Evolutionary conservation across 805 yeast genomes (phyloP).

Genomic region (Priceomyces medius): DNA sequence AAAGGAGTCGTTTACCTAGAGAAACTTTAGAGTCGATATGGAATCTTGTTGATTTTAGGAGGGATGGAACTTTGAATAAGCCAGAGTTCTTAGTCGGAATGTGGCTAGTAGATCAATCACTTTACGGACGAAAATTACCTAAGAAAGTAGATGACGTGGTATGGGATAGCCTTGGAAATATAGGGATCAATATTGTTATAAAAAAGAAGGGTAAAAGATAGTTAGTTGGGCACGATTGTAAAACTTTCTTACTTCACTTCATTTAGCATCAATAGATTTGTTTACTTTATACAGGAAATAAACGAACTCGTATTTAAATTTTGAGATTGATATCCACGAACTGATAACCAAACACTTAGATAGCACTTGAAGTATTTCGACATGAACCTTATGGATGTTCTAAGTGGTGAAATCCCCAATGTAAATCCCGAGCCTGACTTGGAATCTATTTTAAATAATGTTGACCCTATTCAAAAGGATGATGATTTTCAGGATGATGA

Average conservation of each 20-base stretch:
- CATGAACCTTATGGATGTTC: slow-evolving; percentile 43
- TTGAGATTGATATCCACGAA: neutral
- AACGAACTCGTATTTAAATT: neutral
- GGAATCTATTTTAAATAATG: slow-evolving; percentile 3
- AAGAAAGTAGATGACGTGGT: slow-evolving; percentile 60
- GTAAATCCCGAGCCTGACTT: slow-evolving; percentile 10
- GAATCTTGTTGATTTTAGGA: slow-evolving; percentile 64
- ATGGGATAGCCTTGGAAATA: slow-evolving; percentile 73
- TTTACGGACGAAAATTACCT: slow-evolving; percentile 91
- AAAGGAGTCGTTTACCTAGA: slow-evolving; percentile 66
- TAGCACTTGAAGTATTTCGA: too few species aligned
- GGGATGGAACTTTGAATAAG: slow-evolving; percentile 74
- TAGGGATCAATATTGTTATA: slow-evolving; percentile 41
- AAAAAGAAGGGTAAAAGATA: slow-evolving; percentile 31
- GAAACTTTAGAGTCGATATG: slow-evolving; percentile 60
- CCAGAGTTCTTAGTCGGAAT: slow-evolving; percentile 91
- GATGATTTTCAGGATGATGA: slow-evolving; percentile 1
- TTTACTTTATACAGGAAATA: neutral
- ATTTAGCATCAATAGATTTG: neutral
- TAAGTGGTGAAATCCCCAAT: slow-evolving; percentile 31
- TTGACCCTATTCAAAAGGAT: slow-evolving; percentile 2
- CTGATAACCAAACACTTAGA: too few species aligned
- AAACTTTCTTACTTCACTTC: neutral
- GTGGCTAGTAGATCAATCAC: slow-evolving; percentile 96
- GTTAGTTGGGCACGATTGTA: slow-evolving; percentile 4